A percentile compares a stretch with the other conserved stretches of the same genome.
phyloP scores from a whole-genome alignment of 495 filamentous ascomycete genomes.

The Evansstolkia leycettana region DNA sequence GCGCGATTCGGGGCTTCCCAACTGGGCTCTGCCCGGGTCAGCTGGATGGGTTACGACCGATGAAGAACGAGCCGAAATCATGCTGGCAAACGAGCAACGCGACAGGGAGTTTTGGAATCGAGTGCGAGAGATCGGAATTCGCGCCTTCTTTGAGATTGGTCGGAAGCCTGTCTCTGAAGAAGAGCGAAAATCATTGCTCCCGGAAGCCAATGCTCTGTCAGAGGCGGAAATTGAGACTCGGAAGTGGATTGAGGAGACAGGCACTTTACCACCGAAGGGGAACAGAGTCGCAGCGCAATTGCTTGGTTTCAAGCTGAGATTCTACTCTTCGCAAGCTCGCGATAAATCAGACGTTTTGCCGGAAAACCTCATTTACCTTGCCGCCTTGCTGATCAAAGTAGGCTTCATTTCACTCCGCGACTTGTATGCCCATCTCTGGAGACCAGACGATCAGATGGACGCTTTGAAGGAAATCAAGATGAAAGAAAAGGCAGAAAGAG shows the following conservation, averaged over 20 bases:
- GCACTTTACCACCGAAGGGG: constrained; percentile 69
- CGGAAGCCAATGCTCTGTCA: constrained; percentile 23
- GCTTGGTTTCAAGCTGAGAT: constrained; percentile 93
- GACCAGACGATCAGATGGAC: constrained; percentile 72
- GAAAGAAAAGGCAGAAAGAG: constrained; percentile 70
- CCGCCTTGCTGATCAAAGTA: constrained; percentile 87
- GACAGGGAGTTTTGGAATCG: constrained; percentile 74
- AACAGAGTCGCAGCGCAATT: constrained; percentile 88
- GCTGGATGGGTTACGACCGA: constrained; percentile 41
- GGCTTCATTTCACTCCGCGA: constrained; percentile 94
- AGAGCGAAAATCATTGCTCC: constrained; percentile 32
- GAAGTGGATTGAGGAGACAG: constrained; percentile 66
- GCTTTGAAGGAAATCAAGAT: constrained; percentile 48
- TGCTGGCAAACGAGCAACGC: constrained; percentile 41
- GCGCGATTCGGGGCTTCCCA: constrained; percentile 48
- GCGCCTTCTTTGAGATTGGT: constrained; percentile 82
- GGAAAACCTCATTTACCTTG: constrained; percentile 81
- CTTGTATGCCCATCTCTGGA: constrained; percentile 86
- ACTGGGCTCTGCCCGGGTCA: constrained; percentile 71
- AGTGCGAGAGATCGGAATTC: constrained; percentile 60
- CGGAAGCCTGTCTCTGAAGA: constrained; percentile 40
- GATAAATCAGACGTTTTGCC: constrained; percentile 60
- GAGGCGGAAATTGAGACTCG: constrained; percentile 40
- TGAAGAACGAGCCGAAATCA: constrained; percentile 46
- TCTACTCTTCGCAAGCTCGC: constrained; percentile 71